phyloP scores from a whole-genome alignment of 805 yeast genomes.

The Candida berthetii region DNA sequence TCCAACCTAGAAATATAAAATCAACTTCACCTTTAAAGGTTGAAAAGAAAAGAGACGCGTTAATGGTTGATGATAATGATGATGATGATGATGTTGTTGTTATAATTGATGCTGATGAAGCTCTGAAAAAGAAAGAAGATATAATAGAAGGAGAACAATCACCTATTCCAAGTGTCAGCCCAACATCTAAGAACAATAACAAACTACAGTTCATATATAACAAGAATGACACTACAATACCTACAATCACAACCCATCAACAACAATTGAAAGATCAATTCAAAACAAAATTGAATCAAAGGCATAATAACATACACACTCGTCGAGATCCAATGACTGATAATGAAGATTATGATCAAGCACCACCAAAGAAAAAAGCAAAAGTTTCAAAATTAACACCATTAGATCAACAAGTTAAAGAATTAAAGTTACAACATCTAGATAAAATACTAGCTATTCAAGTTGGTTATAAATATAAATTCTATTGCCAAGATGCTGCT shows the following conservation, averaged over 20 bases:
- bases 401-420: slow-evolving; percentile 69
- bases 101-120: not conserved
- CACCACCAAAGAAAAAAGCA: slow-evolving; percentile 5
- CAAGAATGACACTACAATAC: no score
- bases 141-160: not conserved
- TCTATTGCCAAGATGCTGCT: slow-evolving; percentile 81
- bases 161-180: no score
- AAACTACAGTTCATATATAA: no score
- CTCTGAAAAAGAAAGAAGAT: not conserved
- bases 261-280: no score
- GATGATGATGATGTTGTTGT: not conserved
- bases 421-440: slow-evolving; percentile 49
- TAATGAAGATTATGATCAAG: not conserved
- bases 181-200: no score
- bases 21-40: not conserved
- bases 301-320: no score
- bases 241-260: no score
- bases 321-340: no score
- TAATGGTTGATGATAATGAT: slow-evolving; percentile 4
- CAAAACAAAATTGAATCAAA: slow-evolving; percentile 1
- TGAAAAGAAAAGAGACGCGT: slow-evolving; percentile 2
- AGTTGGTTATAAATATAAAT: slow-evolving; percentile 88
- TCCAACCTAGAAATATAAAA: slow-evolving; percentile 8
- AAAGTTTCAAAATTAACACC: slow-evolving; percentile 50
- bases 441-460: slow-evolving; percentile 78